Evolutionary conservation across 371 early-diverging fungal species (phyloP), one percentile per base, ranked within the genome.

Genomic region (Nematocida displodere): DNA sequence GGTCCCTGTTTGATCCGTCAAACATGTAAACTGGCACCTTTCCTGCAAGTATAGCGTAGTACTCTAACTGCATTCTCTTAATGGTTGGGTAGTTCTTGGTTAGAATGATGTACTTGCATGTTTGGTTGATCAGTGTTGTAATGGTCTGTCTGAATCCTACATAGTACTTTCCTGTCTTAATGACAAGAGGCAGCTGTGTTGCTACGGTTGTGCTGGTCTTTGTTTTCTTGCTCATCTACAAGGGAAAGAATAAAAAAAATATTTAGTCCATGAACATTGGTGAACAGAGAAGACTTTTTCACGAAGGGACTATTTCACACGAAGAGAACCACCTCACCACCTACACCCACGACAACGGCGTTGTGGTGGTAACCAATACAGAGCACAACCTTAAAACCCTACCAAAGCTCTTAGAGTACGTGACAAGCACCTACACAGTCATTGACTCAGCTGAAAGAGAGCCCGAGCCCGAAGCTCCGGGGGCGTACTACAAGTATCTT

Each of bases 81-180:
- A 67, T 46, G 15, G 77, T 42, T 54, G 85, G 83, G 53, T 77
- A 77, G 66, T 83, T 85, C 13, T 62, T 52, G 24, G 83, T 56
- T n/a, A 83, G 61, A 48, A 85, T 63, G 28, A 85, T 37, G 58
- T 66, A 75, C 58, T 85, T 79, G n/a, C 82, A 63, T 34, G 67
- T 59, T 28, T 81, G 54, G 33, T 75, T 67, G 8, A 83, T 77
- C 3, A 85, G 31, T 36, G 77, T 56, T n/a, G 26, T 77, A n/a
- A 83, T 17, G 8, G 82, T 62, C 36, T 71, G 42, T 68, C 77
- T 83, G 56, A 77, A 85, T 20, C 85, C 85, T 26, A 80, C 77
- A n/a, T 66, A 55, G 49, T 78, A 81, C 58, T 83, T 79, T 49
- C 85, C 85, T 49, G 83, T 82, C 44, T 77, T 79, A n/a, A 85